Evolutionary conservation across 306 rosid genomes (phyloP), one percentile per base, ranked within the genome.

Genomic region (Begonia peltatifolia): DNA sequence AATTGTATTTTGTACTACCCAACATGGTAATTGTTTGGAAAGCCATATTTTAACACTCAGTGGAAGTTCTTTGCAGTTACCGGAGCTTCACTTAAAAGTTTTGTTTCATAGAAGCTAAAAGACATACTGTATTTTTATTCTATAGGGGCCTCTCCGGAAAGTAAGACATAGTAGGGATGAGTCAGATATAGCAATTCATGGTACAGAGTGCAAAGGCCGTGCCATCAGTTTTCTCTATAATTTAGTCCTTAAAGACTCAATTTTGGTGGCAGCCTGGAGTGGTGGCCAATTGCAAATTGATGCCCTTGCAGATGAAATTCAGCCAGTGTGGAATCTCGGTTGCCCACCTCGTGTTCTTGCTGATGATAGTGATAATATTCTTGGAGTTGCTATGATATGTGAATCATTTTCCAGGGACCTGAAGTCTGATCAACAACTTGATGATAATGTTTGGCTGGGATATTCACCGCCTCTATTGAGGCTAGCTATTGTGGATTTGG

Each of bases 261-360:
- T 90, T 58, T 61, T 90, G 60, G 82, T 90, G 57, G 83, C 94
- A 61, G 86, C 99, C 20, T 90, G 99, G 99, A 90, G 84, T 73
- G 88, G 88, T 58, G 99, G 99, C 68, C 87, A 90, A 52, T 63
- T 86, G 63, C 99, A 80, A 69, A 75, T 86, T 63, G 99, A 86
- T 76, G 95, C 94, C 58, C 70, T 90, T 63, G 95, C 99, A 9
- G 96, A 90, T 71, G 99, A 90, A 74, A 79, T 86, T 70, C 99
- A 90, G 65, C 94, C 95, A 53, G 78, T 86, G 41, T 90, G 95
- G 99, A 77, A 60, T 73, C 57, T 68, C 57, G 86, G 84, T 54
- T 63, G 74, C 63, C 74, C 99, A 20, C 92, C 94, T 53, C 84
- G 79, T 44, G 82, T 90, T 55, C 87, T 79, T 65, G 93, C 80